Base-by-base conservation (phyloP, 192 early-diverging fungal species). In the Neocallimastix lanati region DNA sequence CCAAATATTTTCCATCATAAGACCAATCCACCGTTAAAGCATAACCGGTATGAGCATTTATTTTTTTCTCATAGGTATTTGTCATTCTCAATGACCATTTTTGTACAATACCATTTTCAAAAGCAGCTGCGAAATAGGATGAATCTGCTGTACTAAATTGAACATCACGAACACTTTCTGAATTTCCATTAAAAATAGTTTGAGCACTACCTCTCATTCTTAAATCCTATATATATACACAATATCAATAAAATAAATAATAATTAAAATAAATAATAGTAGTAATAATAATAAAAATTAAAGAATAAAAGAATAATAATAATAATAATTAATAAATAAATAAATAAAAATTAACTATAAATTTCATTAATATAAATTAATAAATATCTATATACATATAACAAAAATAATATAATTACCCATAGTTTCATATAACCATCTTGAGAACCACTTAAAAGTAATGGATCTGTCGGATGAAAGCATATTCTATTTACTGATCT, bases 61-160 rank as follows among this genome's bases (percentile, higher is more conserved):
- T 87, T 83, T 89, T 90, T 27, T 87, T 86, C 80, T 93, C 92
- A 78, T 84, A 87, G 12, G 87, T 78, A 25, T 81, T 82, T 28
- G 90, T 86, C 80, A 88, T 91, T 36, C 94, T 86, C 29, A 94
- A 85, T 81, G 94, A 93, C 94, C 94, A 95, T 83, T 89, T 92
- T 85, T 93, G 81, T 29, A 93, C 85, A 15, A 83, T 89, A 27
- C 94, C 94, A 79, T 90, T 94, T 33, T 95, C 94, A 82, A 94
- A 94, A 0, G 90, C 94, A 29, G 94, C 92, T 25, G 87, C 91
- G 81, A 95, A 92, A 79, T 94, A 92, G 80, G 82, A 83, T 28
- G 81, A 77, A 76, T 83, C 83, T 6, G 86, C 78, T 1, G 92
- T 91, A 82, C 88, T 90, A 82, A 95, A 95, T 77, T 93, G 92